Evolutionary conservation across 352 stramenopile genomes (phyloP).

Genomic region (Pythium phragmitis): DNA sequence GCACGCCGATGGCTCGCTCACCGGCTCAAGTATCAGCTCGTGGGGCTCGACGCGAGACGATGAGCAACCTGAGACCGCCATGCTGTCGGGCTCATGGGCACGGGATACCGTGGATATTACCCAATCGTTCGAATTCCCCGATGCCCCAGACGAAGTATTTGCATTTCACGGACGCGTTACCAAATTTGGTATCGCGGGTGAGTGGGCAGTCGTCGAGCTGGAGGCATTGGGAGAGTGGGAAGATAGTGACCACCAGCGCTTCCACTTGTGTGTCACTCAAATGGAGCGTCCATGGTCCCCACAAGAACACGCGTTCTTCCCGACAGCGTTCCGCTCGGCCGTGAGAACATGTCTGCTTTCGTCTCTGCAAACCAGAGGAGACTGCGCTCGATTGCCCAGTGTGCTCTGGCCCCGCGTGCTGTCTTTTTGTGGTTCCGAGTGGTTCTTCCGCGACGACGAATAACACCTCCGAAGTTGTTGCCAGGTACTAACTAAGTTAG

Average conservation of each 20-base stretch:
- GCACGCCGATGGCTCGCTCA: no score
- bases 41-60: no score
- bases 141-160: neutral
- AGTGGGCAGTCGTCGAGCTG: neutral
- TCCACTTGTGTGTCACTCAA: conserved; percentile 1
- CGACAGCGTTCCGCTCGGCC: neutral
- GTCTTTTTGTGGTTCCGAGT: neutral
- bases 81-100: neutral
- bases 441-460: no score
- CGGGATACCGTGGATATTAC: neutral
- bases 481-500: no score
- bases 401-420: conserved; percentile 8
- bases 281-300: conserved; percentile 3
- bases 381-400: neutral
- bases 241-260: neutral
- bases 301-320: no score
- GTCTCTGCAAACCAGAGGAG: neutral
- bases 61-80: no score
- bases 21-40: no score
- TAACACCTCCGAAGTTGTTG: no score
- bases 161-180: neutral
- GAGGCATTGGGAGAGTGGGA: neutral
- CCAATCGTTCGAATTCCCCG: no score
- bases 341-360: neutral
- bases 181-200: neutral